Evolutionary conservation across 1,284 basidiomycete genomes (phyloP), one percentile per base, ranked within the genome.

Genomic region (Rhodotorula glutinis): DNA sequence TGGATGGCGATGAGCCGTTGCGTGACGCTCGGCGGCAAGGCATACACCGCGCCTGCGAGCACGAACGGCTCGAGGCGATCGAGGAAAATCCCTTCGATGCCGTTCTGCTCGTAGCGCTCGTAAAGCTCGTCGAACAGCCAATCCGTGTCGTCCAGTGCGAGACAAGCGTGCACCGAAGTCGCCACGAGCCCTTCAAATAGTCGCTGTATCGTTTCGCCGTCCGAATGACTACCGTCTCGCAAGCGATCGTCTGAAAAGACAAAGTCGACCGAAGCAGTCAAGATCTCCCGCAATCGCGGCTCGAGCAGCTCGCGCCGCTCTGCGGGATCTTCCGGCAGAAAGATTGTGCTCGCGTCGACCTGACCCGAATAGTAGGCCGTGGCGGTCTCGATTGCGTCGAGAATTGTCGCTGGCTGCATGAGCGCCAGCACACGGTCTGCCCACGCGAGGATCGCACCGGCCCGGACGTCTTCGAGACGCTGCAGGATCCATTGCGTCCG

Each of bases 231-330:
- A 53, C 84, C 85, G 77, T 97, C 95, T 27, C 83, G 87, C 85
- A 98, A 87, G 23, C 94, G 87, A 16, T 97, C 92, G 74, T 96
- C 91, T 4, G 93, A 94, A 78, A 98, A 98, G 0, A 90, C 87
- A 79, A 95, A 98, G 40, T 84, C 85, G 43, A 90, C 83, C 0
- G 95, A 97, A 1, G 95, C 92, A 8, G 82, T 79, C 87, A 98
- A 90, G 53, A 98, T 83, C 70, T 90, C 90, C 44, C 83, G 84
- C 67, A 97, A 83, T 73, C 90, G 89, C 67, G 85, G 82, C 3
- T 88, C 91, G 46, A 97, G 87, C 41, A 91, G 81, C 17, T 79
- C 78, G 72, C 84, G 84, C 44, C 89, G 85, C 52, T 83, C 82
- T 17, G 79, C 77, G 1, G 80, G 78, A 60, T 88, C 83, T 51